These are phyloP conservation scores for Aspergillus tanneri DNA, from an alignment of 2,329 filamentous ascomycete genomes.

Conservation along the genomic window DNA sequence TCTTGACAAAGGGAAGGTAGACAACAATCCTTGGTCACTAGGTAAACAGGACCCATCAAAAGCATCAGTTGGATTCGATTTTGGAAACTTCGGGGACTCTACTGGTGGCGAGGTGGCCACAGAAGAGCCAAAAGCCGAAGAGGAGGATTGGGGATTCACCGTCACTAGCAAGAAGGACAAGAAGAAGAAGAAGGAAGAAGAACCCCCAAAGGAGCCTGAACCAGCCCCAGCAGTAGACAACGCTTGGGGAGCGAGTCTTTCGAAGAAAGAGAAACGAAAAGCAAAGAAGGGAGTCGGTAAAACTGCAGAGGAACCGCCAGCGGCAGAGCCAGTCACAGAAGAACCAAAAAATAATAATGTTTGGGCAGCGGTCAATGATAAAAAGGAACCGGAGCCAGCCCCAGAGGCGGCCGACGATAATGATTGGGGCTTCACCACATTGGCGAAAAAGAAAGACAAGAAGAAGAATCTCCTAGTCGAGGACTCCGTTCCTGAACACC, in stretches of 20 bases:
- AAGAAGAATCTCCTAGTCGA: slow-evolving; percentile 32
- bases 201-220: slow-evolving; percentile 17
- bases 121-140: slow-evolving; percentile 39
- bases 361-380: background rate
- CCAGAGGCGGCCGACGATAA: slow-evolving; percentile 25
- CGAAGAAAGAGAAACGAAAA: slow-evolving; percentile 33
- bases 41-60: slow-evolving; percentile 39
- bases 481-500: slow-evolving; percentile 23
- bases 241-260: slow-evolving; percentile 32
- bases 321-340: slow-evolving; percentile 20
- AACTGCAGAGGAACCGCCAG: slow-evolving; percentile 19
- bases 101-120: slow-evolving; percentile 42
- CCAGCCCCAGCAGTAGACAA: slow-evolving; percentile 22
- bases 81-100: slow-evolving; percentile 38
- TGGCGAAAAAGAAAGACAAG: slow-evolving; percentile 33
- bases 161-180: slow-evolving; percentile 44
- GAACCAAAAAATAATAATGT: slow-evolving; percentile 19
- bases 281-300: slow-evolving; percentile 29
- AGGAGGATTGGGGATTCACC: slow-evolving; percentile 41
- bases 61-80: slow-evolving; percentile 41
- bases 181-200: slow-evolving; percentile 45
- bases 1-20: slow-evolving; percentile 30
- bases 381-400: slow-evolving; percentile 10
- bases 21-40: slow-evolving; percentile 44
- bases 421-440: slow-evolving; percentile 30